Conservation (phyloP, 2,329 filamentous ascomycete genomes). For the Uncinocarpus reesii region DNA sequence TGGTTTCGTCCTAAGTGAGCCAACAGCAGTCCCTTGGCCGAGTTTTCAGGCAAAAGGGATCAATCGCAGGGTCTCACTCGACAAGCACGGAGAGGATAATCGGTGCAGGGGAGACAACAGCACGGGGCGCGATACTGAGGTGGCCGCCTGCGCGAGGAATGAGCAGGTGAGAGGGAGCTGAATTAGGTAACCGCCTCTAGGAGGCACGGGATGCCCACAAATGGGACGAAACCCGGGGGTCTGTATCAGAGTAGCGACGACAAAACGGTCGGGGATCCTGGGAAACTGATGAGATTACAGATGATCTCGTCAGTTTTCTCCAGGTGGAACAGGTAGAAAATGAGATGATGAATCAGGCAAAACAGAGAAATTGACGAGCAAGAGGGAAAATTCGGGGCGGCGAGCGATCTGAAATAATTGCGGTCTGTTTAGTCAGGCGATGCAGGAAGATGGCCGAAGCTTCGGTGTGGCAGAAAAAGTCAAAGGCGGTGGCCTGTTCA, state of each 20-base stretch:
- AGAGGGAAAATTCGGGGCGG: conserved; percentile 13
- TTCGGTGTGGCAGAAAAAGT: neutral
- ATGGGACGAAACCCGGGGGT: conserved; percentile 19
- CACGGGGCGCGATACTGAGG: neutral
- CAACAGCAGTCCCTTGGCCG: neutral
- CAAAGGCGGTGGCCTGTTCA: conserved; percentile 1
- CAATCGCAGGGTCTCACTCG: neutral
- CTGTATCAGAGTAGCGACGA: conserved; percentile 10
- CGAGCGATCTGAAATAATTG: conserved; percentile 10
- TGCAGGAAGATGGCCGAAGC: conserved; percentile 11
- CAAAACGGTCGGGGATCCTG: conserved; percentile 17
- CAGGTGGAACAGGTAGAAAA: neutral
- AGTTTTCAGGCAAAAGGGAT: neutral
- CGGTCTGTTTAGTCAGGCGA: neutral
- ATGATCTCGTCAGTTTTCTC: conserved; percentile 6
- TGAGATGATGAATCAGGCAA: neutral
- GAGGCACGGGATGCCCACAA: conserved; percentile 18
- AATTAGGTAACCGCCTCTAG: conserved; percentile 13
- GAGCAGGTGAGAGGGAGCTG: conserved; percentile 1
- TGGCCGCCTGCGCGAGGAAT: too few species aligned
- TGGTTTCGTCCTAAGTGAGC: neutral
- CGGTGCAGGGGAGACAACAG: neutral
- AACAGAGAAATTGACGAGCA: conserved; percentile 3
- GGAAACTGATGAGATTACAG: conserved; percentile 3
- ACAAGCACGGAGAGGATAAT: neutral